These are phyloP conservation scores for Trichosporon ovoides DNA, from an alignment of 1,284 basidiomycete genomes.

Conservation along the genomic window DNA sequence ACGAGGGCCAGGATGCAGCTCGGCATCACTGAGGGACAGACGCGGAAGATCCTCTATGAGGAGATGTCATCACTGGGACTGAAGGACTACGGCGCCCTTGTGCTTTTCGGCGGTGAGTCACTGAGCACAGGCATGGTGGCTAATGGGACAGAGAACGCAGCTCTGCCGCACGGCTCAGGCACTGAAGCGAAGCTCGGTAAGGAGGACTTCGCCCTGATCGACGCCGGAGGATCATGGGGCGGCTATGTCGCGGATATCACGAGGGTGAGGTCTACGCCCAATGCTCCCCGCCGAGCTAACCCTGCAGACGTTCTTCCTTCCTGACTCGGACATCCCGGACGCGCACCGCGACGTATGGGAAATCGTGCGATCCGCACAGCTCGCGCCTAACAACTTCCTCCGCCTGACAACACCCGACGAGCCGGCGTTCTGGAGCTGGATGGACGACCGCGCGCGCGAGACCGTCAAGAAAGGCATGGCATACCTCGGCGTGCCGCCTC, in stretches of 20 bases:
- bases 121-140: not conserved
- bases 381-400: constrained; percentile 52
- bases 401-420: constrained; percentile 26
- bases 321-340: constrained; percentile 55
- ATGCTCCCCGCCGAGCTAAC: not conserved
- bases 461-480: constrained; percentile 54
- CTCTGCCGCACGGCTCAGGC: constrained; percentile 73
- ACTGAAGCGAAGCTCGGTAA: constrained; percentile 58
- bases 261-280: constrained; percentile 53
- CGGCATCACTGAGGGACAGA: constrained; percentile 71
- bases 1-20: constrained; percentile 60
- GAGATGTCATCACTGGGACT: constrained; percentile 61
- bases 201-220: constrained; percentile 69
- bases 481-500: constrained; percentile 9
- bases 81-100: constrained; percentile 57
- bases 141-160: constrained; percentile 62
- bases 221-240: constrained; percentile 64
- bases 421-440: constrained; percentile 51
- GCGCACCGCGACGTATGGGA: constrained; percentile 63
- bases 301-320: constrained; percentile 64
- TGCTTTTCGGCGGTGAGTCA: constrained; percentile 66
- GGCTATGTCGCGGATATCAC: constrained; percentile 74
- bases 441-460: constrained; percentile 64
- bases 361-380: constrained; percentile 62
- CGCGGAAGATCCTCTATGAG: constrained; percentile 55